phyloP scores from a whole-genome alignment of 345 rosid genomes.

The Hibiscus mutabilis region DNA sequence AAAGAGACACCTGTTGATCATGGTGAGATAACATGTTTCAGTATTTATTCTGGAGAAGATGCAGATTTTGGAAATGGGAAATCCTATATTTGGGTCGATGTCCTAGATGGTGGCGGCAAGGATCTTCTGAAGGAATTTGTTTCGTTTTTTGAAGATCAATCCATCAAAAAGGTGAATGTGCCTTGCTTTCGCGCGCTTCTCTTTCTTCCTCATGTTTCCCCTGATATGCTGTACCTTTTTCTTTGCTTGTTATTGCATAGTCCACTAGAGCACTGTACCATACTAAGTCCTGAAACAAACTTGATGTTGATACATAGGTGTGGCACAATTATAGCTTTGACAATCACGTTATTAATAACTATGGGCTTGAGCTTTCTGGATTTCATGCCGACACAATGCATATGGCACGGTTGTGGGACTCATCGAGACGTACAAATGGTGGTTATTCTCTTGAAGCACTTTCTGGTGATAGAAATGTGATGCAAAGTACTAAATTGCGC shows the following conservation, averaged over 20 bases:
- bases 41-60: slow-evolving; percentile 73
- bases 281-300: background rate
- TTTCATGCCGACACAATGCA: slow-evolving; percentile 98
- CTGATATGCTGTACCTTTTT: slow-evolving; percentile 4
- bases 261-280: background rate
- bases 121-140: slow-evolving; percentile 59
- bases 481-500: slow-evolving; percentile 31
- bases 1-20: slow-evolving; percentile 83
- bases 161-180: slow-evolving; percentile 57
- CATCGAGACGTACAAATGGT: slow-evolving; percentile 68
- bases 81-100: slow-evolving; percentile 92
- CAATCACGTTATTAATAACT: slow-evolving; percentile 72
- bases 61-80: slow-evolving; percentile 83
- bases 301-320: slow-evolving; percentile 40
- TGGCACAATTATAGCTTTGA: slow-evolving; percentile 99
- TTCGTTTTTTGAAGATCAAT: slow-evolving; percentile 60
- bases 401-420: slow-evolving; percentile 96
- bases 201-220: background rate
- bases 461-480: slow-evolving; percentile 57
- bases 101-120: slow-evolving; percentile 75
- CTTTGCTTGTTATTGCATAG: slow-evolving; percentile 4
- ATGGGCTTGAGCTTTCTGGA: slow-evolving; percentile 68
- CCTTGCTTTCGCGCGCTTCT: background rate
- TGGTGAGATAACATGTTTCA: slow-evolving; percentile 84
- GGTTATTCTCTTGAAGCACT: slow-evolving; percentile 98